Evolutionary conservation across 2,329 filamentous ascomycete species (phyloP).

Genomic region (Colletotrichum sp.): DNA sequence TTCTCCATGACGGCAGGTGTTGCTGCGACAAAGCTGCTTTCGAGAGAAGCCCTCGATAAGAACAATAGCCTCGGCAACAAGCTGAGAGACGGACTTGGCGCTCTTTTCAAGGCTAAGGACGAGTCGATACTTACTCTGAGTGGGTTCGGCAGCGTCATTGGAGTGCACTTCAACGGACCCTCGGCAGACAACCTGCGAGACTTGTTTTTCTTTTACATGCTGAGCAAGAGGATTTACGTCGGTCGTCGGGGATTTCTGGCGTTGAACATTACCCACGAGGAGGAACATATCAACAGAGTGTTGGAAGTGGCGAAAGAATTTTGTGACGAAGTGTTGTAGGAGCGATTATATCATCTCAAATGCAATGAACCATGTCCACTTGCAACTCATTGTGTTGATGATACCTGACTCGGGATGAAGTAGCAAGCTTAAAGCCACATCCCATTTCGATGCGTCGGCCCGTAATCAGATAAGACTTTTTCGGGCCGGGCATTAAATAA

Average conservation of each 20-base stretch:
- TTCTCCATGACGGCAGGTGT: constrained; percentile 23
- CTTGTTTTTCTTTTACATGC: constrained; percentile 18
- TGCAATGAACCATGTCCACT: not conserved
- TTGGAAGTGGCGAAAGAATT: not conserved
- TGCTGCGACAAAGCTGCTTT: constrained; percentile 15
- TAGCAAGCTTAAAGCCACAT: not conserved
- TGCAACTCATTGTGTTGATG: rapidly evolving
- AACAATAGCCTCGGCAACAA: not conserved
- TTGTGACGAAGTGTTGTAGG: not conserved
- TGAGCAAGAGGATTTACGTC: constrained; percentile 10
- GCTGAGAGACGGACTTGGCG: not conserved
- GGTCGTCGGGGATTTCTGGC: constrained; percentile 18
- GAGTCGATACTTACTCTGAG: not conserved
- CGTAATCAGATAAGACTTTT: not conserved
- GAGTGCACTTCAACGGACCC: constrained; percentile 9
- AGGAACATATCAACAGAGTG: constrained; percentile 1
- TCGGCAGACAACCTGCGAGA: not conserved
- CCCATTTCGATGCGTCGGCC: not conserved
- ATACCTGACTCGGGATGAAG: not conserved
- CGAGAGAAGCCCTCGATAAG: constrained; percentile 6
- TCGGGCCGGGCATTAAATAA: not conserved
- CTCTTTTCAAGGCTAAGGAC: not conserved
- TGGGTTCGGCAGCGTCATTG: constrained; percentile 15
- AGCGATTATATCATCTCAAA: not conserved
- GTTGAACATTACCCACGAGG: constrained; percentile 14